These are phyloP conservation scores for Venturia asperata DNA, from an alignment of 2,329 filamentous ascomycete species.

Conservation along the genomic window DNA sequence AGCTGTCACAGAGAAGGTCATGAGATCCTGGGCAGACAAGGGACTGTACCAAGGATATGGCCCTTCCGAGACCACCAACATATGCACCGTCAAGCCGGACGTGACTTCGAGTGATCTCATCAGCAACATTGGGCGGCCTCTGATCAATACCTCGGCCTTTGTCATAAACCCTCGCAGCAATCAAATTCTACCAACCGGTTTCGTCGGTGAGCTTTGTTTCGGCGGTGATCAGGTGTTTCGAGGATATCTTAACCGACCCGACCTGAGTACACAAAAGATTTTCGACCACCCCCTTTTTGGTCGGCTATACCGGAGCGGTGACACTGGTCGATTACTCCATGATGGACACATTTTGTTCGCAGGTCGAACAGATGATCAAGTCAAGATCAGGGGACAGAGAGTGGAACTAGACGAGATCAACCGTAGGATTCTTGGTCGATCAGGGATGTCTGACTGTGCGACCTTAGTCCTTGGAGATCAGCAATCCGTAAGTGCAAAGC, in stretches of 20 bases:
- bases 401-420: conserved; percentile 75
- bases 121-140: conserved; percentile 67
- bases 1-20: conserved; percentile 65
- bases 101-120: conserved; percentile 54
- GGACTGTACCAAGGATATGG: conserved; percentile 72
- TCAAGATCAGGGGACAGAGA: conserved; percentile 74
- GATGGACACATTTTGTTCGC: conserved; percentile 69
- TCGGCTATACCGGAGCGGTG: conserved; percentile 72
- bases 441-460: conserved; percentile 52
- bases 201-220: conserved; percentile 77
- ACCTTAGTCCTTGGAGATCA: background rate
- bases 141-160: conserved; percentile 69
- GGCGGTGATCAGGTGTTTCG: conserved; percentile 72
- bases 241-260: conserved; percentile 63
- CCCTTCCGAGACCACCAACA: conserved; percentile 80
- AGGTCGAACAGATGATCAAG: conserved; percentile 68
- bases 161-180: conserved; percentile 44
- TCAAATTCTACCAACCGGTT: conserved; percentile 56
- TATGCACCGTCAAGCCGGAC: conserved; percentile 64
- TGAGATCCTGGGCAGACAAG: conserved; percentile 58
- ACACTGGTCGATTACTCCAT: conserved; percentile 69
- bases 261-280: conserved; percentile 59
- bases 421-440: conserved; percentile 48
- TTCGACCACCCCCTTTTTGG: conserved; percentile 62
- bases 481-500: conserved; percentile 19